Percentiles rank a stretch among this genome's conserved stretches.
Evolutionary conservation across 208 protist genomes (phyloP).

Genomic region (Giardia duodenalis): DNA sequence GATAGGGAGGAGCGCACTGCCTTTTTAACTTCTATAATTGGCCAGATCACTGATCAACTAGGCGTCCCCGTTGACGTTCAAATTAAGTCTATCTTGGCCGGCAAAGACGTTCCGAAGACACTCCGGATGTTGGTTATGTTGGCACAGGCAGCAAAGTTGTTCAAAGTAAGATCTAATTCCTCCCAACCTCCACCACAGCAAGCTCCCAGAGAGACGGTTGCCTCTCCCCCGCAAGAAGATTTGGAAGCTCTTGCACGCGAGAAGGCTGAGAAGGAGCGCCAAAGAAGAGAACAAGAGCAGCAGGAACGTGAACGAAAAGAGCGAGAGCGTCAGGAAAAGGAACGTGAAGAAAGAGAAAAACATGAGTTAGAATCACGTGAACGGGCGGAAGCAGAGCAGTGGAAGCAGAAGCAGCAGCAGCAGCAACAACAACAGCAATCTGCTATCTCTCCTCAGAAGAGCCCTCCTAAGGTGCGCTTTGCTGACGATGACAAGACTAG

Average conservation of each 20-base stretch:
- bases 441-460: too few species aligned
- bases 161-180: not conserved
- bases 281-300: too few species aligned
- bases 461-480: too few species aligned
- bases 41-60: not conserved
- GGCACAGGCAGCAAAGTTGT: not conserved
- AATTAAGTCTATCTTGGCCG: not conserved
- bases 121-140: not conserved
- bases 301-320: too few species aligned
- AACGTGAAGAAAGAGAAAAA: too few species aligned
- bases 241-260: too few species aligned
- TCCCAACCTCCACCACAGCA: not conserved
- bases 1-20: not conserved
- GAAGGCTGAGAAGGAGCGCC: too few species aligned
- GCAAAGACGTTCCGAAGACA: not conserved
- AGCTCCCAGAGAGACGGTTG: not conserved
- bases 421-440: not conserved
- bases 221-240: not conserved
- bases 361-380: too few species aligned
- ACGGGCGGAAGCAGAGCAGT: not conserved
- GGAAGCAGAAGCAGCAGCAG: not conserved
- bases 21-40: not conserved
- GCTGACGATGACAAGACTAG: too few species aligned
- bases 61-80: not conserved
- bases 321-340: too few species aligned